Evolutionary conservation across 345 rosid species (phyloP).

Genomic region (Eucalyptus sp.): DNA sequence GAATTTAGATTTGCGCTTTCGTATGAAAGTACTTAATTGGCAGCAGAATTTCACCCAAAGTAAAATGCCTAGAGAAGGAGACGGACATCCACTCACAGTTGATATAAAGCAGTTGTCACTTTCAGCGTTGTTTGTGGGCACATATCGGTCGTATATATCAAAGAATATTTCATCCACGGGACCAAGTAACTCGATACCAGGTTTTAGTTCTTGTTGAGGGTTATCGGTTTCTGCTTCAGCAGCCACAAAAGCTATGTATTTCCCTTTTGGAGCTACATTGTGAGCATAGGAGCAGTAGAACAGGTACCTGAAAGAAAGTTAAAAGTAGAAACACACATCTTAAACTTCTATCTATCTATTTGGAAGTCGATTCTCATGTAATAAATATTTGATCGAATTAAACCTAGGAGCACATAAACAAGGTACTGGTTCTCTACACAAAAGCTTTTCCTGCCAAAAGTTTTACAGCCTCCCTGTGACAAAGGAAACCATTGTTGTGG

Average conservation of each 20-base stretch:
- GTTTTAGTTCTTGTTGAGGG: constrained; percentile 74
- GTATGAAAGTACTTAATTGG: neutral
- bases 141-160: constrained; percentile 75
- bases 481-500: neutral
- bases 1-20: neutral
- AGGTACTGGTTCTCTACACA: neutral
- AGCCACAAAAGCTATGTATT: constrained; percentile 85
- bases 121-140: constrained; percentile 34
- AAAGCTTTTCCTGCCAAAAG: neutral
- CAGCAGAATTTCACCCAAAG: neutral
- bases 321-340: neutral
- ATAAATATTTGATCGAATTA: neutral
- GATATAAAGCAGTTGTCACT: constrained; percentile 80
- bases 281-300: constrained; percentile 95
- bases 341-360: neutral
- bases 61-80: neutral
- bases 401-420: neutral
- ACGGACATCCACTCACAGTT: constrained; percentile 26
- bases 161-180: constrained; percentile 73
- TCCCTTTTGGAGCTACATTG: constrained; percentile 87
- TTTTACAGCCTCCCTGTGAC: neutral
- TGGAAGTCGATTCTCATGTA: neutral
- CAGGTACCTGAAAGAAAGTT: constrained; percentile 50
- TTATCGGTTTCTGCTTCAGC: constrained; percentile 86
- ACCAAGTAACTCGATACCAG: constrained; percentile 73